Conservation (phyloP, 441 rosid species). For the Gossypium lobatum region DNA sequence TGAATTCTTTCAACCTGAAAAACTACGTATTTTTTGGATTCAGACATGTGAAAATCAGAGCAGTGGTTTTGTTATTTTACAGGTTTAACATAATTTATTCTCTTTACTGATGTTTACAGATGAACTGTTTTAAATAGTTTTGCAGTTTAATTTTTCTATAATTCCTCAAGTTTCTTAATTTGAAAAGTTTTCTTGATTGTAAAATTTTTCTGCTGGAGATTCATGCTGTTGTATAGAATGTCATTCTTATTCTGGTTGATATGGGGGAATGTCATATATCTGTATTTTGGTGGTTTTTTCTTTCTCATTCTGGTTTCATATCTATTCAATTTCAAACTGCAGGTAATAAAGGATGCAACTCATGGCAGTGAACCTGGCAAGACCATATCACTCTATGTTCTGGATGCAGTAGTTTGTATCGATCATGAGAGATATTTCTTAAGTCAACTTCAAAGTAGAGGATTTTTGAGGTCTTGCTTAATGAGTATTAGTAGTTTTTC, state of each 20-base stretch:
- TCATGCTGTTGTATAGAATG: not conserved
- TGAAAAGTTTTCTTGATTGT: not conserved
- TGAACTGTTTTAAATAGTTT: not conserved
- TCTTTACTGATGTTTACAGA: not conserved
- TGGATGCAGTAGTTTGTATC: conserved; percentile 78
- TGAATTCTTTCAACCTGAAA: not conserved
- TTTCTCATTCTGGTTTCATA: not conserved
- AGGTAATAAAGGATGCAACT: conserved; percentile 86
- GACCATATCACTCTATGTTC: conserved; percentile 83
- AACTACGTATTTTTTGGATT: not conserved
- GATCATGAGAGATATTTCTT: conserved; percentile 88
- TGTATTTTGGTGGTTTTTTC: not conserved
- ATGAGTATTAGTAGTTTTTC: conserved; percentile 65
- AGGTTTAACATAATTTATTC: not conserved
- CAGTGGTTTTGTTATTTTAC: not conserved
- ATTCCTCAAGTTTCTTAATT: not conserved
- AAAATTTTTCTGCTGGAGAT: not conserved
- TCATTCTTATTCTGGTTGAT: not conserved
- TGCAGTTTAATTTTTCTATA: not conserved
- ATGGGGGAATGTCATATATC: not conserved
- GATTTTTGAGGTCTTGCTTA: conserved; percentile 74
- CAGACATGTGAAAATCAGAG: not conserved
- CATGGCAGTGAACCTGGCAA: conserved; percentile 95
- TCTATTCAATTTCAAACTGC: conserved; percentile 18
- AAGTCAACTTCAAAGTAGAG: conserved; percentile 94